Percentiles rank a stretch among this genome's conserved stretches.
Conservation (phyloP, 306 rosid genomes). For the Trifolium pratense region DNA sequence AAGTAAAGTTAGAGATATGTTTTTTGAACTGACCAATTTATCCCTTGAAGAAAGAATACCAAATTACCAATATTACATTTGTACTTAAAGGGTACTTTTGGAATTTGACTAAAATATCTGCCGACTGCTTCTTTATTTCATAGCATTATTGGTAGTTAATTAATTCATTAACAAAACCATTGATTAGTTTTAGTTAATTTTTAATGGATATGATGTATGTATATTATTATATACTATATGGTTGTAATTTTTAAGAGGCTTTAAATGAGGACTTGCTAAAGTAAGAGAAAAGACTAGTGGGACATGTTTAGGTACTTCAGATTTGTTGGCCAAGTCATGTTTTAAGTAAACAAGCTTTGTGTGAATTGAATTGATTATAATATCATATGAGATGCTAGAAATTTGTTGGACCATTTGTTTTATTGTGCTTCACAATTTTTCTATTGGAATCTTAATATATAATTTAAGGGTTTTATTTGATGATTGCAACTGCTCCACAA, state of each 20-base stretch:
- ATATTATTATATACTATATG: constrained; percentile 5
- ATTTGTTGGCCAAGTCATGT: constrained; percentile 60
- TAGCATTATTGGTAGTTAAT: constrained; percentile 15
- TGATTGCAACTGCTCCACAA: constrained; percentile 78
- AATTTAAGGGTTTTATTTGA: constrained; percentile 42
- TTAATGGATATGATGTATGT: neutral
- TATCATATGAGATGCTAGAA: constrained; percentile 67
- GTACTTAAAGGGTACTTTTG: constrained; percentile 37
- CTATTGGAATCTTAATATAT: constrained; percentile 50
- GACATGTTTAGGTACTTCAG: constrained; percentile 62
- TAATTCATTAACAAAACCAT: neutral
- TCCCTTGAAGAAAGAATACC: neutral
- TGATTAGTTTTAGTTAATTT: neutral
- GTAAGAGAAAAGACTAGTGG: constrained; percentile 56
- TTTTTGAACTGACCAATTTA: constrained; percentile 34
- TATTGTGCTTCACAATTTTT: constrained; percentile 44
- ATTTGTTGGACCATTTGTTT: constrained; percentile 56
- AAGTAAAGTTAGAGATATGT: constrained; percentile 47
- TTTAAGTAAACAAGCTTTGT: constrained; percentile 60
- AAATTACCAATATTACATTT: constrained; percentile 2
- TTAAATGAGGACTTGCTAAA: constrained; percentile 52
- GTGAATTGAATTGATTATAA: constrained; percentile 39
- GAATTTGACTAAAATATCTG: constrained; percentile 30
- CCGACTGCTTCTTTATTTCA: constrained; percentile 49
- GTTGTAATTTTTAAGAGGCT: constrained; percentile 39